Evolutionary conservation across 1,139 yeast genomes (phyloP).

Genomic region (Sugiyamaella grinbergsii): DNA sequence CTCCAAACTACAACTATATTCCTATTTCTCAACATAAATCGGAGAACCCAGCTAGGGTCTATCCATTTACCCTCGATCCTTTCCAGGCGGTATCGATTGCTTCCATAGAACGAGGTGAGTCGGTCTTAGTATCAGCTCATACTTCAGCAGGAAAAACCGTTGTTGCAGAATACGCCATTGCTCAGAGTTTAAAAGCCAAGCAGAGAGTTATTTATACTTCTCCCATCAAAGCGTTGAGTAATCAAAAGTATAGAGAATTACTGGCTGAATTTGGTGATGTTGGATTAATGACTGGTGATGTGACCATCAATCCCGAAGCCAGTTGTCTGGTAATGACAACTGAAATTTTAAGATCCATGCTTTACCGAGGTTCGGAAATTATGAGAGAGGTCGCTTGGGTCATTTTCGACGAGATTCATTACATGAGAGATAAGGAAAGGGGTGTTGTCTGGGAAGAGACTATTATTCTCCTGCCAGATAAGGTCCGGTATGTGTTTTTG

Average conservation of each 20-base stretch:
- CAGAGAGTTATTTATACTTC: conserved; percentile 96
- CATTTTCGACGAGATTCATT: conserved; percentile 93
- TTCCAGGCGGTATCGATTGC: conserved; percentile 96
- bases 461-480: conserved; percentile 90
- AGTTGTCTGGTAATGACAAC: conserved; percentile 98
- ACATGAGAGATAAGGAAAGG: conserved; percentile 92
- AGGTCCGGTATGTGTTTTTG: conserved; percentile 58
- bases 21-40: conserved; percentile 86
- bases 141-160: conserved; percentile 99
- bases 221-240: conserved; percentile 94
- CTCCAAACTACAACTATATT: conserved; percentile 82
- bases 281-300: conserved; percentile 98
- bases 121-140: conserved; percentile 97
- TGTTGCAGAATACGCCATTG: conserved; percentile 98
- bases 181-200: conserved; percentile 85
- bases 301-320: conserved; percentile 94
- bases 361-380: conserved; percentile 90
- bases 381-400: conserved; percentile 98
- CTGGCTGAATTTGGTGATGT: conserved; percentile 93
- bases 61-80: conserved; percentile 91
- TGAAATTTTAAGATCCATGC: conserved; percentile 89
- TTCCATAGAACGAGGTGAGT: conserved; percentile 89
- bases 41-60: conserved; percentile 65
- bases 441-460: conserved; percentile 99
- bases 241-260: conserved; percentile 93